Conservation (phyloP, 495 filamentous ascomycete species). For the Trichoderma parareesei region DNA sequence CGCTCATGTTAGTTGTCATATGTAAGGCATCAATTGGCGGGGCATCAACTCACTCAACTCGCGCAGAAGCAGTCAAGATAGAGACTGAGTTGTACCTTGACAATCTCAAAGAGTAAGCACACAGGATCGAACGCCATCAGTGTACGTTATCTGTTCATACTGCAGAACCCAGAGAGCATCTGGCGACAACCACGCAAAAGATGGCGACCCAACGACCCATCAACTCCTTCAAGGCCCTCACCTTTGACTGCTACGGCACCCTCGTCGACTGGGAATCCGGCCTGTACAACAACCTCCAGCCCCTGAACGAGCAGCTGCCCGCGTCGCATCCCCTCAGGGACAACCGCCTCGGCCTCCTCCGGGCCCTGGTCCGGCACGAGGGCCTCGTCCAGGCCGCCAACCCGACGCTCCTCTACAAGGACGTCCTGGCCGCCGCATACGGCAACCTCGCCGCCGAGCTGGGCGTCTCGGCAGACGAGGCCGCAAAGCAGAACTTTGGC, state of each 20-base stretch:
- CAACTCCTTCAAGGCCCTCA: slow-evolving; percentile 41
- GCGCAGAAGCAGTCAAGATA: no score
- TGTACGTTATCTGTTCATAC: no score
- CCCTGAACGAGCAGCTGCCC: slow-evolving; percentile 35
- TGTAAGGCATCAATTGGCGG: no score
- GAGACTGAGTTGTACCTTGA: no score
- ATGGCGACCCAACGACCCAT: slow-evolving; percentile 13
- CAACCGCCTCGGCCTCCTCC: slow-evolving; percentile 25
- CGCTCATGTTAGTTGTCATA: no score
- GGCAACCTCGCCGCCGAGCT: slow-evolving; percentile 35
- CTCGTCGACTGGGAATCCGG: slow-evolving; percentile 66
- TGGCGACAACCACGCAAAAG: not conserved
- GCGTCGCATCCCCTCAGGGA: slow-evolving; percentile 31
- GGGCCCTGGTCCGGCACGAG: slow-evolving; percentile 31
- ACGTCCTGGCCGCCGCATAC: slow-evolving; percentile 47
- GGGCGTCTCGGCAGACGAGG: slow-evolving; percentile 27
- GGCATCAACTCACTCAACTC: no score
- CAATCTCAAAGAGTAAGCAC: no score
- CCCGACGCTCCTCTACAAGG: slow-evolving; percentile 49
- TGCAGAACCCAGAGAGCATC: no score
- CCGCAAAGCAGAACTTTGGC: slow-evolving; percentile 36
- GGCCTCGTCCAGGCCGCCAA: slow-evolving; percentile 35
- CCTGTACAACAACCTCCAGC: slow-evolving; percentile 23
- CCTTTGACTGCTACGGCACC: slow-evolving; percentile 80
- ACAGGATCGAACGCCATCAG: no score